phyloP scores from a whole-genome alignment of 2,329 filamentous ascomycete species.

The Neonectria coccinea region DNA sequence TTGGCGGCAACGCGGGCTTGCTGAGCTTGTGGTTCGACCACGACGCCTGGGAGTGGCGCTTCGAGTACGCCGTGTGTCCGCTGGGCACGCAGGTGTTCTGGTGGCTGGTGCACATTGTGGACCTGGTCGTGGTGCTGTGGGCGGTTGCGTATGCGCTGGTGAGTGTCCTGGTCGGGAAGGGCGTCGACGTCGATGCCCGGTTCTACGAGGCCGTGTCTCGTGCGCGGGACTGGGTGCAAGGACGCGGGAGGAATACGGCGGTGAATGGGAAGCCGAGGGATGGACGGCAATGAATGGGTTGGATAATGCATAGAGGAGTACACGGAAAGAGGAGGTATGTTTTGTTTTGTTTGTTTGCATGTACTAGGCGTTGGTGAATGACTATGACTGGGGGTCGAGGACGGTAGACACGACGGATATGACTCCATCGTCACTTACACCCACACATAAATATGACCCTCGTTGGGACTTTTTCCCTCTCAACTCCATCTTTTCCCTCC shows the following conservation, averaged over 20 bases:
- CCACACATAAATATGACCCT: neutral
- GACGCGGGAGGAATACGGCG: constrained; percentile 1
- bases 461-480: neutral
- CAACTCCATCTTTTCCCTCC: neutral
- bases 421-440: neutral
- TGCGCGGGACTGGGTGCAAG: constrained; percentile 26
- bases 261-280: constrained; percentile 30
- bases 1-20: constrained; percentile 89
- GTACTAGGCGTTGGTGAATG: neutral
- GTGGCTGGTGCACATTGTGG: constrained; percentile 88
- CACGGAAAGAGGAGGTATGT: neutral
- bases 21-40: constrained; percentile 91
- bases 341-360: neutral
- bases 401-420: neutral
- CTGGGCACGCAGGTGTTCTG: constrained; percentile 91
- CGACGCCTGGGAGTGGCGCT: constrained; percentile 78
- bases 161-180: constrained; percentile 43
- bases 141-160: constrained; percentile 45
- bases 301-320: neutral
- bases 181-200: constrained; percentile 52
- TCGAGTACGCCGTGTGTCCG: constrained; percentile 82
- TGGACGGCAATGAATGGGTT: neutral
- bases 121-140: constrained; percentile 61
- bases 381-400: neutral
- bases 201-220: constrained; percentile 38